Evolutionary conservation across 257 asterid genomes (phyloP).

Genomic region (Salvia miltiorrhiza): DNA sequence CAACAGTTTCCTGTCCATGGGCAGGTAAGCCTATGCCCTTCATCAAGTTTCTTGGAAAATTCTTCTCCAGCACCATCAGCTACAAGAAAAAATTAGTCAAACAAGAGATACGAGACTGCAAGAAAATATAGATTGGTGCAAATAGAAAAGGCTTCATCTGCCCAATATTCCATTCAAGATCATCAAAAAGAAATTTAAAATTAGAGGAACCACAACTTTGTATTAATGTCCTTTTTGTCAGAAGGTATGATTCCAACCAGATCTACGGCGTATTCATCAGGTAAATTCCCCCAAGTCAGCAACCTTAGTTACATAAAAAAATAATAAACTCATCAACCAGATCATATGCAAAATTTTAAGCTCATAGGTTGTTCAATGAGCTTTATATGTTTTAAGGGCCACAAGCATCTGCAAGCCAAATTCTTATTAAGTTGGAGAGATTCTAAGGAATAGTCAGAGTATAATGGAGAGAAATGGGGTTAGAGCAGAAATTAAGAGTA

Average conservation of each 20-base stretch:
- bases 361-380: no score
- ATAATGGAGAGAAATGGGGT: no score
- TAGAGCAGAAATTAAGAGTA: no score
- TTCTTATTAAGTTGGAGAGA: no score
- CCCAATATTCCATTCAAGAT: background rate
- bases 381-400: no score
- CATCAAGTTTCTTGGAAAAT: constrained; percentile 73
- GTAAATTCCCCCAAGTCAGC: background rate
- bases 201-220: background rate
- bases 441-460: no score
- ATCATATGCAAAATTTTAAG: no score
- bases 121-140: constrained; percentile 9
- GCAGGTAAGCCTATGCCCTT: constrained; percentile 71
- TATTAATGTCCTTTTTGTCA: background rate
- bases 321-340: no score
- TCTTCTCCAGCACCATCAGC: constrained; percentile 80
- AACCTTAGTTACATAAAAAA: background rate
- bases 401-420: no score
- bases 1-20: constrained; percentile 96
- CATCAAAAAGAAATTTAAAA: background rate
- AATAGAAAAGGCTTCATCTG: background rate
- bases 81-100: constrained; percentile 34
- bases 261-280: background rate
- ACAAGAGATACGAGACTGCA: constrained; percentile 19
- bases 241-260: background rate